A percentile compares a stretch with the other conserved stretches of the same genome.
These are phyloP conservation scores for Prunella vulgaris DNA, from an alignment of 257 asterid genomes.

Conservation along the genomic window DNA sequence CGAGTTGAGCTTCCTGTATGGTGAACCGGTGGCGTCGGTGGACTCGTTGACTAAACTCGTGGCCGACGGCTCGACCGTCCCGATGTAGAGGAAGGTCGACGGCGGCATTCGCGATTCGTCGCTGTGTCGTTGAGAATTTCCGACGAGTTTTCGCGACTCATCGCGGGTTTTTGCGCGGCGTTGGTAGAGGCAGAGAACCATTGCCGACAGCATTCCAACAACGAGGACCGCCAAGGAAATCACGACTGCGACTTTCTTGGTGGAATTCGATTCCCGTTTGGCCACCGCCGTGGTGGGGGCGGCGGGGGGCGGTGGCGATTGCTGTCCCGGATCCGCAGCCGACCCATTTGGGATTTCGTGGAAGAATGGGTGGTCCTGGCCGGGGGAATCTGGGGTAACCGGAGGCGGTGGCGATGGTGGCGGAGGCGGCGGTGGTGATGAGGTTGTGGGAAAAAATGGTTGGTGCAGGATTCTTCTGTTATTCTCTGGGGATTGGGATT, in stretches of 20 bases:
- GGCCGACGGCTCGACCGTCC: conserved; percentile 85
- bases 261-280: conserved; percentile 32
- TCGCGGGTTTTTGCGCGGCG: conserved; percentile 39
- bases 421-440: conserved; percentile 46
- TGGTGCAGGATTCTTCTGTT: conserved; percentile 83
- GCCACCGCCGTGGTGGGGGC: conserved; percentile 37
- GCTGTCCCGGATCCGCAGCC: conserved; percentile 48
- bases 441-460: conserved; percentile 56
- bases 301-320: conserved; percentile 37
- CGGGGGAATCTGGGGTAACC: conserved; percentile 26
- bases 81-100: conserved; percentile 77
- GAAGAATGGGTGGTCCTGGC: conserved; percentile 86
- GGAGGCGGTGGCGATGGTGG: conserved; percentile 35
- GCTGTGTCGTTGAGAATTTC: conserved; percentile 31
- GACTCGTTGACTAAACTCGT: conserved; percentile 34
- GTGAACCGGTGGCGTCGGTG: conserved; percentile 45
- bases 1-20: conserved; percentile 63
- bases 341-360: conserved; percentile 67
- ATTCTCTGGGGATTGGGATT: conserved; percentile 11
- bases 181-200: conserved; percentile 56
- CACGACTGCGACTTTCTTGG: conserved; percentile 61
- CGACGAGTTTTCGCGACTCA: conserved; percentile 63
- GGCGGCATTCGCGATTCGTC: conserved; percentile 76
- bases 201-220: conserved; percentile 53
- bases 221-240: conserved; percentile 52